These are phyloP conservation scores for Tolypocladium nubicola DNA, from an alignment of 2,329 filamentous ascomycete genomes.

Conservation along the genomic window DNA sequence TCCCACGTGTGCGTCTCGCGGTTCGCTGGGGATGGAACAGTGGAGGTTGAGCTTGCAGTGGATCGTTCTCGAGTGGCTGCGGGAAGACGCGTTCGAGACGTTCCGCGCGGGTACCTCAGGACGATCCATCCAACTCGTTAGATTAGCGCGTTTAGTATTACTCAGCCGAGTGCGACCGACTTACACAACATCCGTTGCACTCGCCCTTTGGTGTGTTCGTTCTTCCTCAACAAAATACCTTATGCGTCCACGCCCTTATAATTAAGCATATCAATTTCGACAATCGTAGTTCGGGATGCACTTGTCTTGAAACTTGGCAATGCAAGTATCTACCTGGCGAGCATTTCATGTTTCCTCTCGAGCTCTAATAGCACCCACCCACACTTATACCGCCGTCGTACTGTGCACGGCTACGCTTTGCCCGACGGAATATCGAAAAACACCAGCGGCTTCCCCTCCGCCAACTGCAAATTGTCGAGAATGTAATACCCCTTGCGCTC, in stretches of 20 bases:
- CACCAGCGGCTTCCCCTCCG: slow-evolving; percentile 30
- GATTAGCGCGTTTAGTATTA: too few relatives aligned
- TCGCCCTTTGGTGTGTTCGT: too few relatives aligned
- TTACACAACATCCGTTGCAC: too few relatives aligned
- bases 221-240: too few relatives aligned
- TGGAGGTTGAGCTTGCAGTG: not conserved
- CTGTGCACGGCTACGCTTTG: not conserved
- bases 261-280: too few relatives aligned
- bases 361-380: not conserved
- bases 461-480: slow-evolving; percentile 48
- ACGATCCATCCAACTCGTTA: too few relatives aligned
- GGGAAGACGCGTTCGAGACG: not conserved
- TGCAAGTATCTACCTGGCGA: too few relatives aligned
- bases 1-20: not conserved
- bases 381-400: not conserved
- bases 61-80: not conserved
- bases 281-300: too few relatives aligned
- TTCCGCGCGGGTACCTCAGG: not conserved
- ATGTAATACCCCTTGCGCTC: slow-evolving; percentile 80
- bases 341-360: not conserved
- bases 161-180: too few relatives aligned
- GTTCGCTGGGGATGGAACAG: not conserved
- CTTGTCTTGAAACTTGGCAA: too few relatives aligned
- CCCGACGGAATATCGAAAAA: slow-evolving; percentile 22
- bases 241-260: too few relatives aligned